Evolutionary conservation across 2,329 filamentous ascomycete genomes (phyloP).

Genomic region (Sporothrix variecibatus): DNA sequence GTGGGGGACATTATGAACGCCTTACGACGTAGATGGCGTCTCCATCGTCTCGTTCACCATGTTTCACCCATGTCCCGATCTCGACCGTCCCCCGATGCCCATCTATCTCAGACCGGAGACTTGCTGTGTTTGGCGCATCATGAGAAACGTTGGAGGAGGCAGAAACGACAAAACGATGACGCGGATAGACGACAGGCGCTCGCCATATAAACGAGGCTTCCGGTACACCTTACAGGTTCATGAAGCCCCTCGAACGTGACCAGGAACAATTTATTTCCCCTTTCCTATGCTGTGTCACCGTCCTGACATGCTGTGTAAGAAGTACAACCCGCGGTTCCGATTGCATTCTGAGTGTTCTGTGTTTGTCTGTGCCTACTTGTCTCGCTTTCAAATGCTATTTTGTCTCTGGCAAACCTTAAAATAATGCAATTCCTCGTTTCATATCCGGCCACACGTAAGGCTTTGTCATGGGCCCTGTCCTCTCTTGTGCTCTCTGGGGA

Average conservation of each 20-base stretch:
- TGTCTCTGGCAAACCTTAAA: conserved; percentile 18
- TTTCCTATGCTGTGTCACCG: conserved; percentile 13
- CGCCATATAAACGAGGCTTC: conserved; percentile 17
- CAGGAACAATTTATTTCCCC: neutral
- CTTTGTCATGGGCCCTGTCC: conserved; percentile 16
- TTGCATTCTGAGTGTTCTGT: conserved; percentile 5
- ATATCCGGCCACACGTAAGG: conserved; percentile 19
- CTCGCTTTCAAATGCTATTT: neutral
- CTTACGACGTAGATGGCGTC: neutral
- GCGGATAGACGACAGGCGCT: neutral
- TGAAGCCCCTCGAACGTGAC: conserved; percentile 2
- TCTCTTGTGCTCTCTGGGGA: neutral
- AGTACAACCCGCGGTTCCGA: conserved; percentile 14
- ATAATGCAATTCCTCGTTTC: neutral
- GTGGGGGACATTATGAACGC: neutral
- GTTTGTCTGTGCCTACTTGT: neutral
- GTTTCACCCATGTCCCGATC: neutral
- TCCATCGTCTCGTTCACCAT: neutral
- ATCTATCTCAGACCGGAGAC: conserved; percentile 21
- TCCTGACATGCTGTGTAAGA: conserved; percentile 20
- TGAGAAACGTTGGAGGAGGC: neutral
- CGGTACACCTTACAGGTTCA: no score
- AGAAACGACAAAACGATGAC: neutral
- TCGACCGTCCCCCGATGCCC: neutral
- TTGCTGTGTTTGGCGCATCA: conserved; percentile 6